A percentile compares a stretch with the other conserved stretches of the same genome.
phyloP scores from a whole-genome alignment of 805 yeast genomes.

The Saturnispora serradocipensis region DNA sequence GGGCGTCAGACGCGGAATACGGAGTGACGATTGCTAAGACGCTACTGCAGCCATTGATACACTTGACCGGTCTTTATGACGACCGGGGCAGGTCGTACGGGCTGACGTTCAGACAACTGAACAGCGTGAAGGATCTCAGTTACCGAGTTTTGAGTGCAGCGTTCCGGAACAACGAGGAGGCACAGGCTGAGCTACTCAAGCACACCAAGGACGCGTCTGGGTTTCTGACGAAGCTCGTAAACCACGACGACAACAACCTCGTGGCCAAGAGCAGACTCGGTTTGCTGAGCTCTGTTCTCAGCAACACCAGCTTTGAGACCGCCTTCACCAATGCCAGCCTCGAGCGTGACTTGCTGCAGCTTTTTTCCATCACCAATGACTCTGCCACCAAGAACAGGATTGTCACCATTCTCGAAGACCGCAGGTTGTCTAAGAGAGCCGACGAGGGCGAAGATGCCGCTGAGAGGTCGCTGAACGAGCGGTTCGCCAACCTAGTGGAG shows the following conservation, averaged over 20 bases:
- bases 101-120: constrained; percentile 10
- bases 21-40: constrained; percentile 40
- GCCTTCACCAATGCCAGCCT: constrained; percentile 17
- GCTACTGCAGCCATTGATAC: constrained; percentile 28
- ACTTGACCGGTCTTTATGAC: constrained; percentile 22
- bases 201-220: constrained; percentile 16
- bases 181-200: constrained; percentile 15
- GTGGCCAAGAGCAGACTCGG: constrained; percentile 38
- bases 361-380: constrained; percentile 16
- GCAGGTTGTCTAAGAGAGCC: constrained; percentile 13
- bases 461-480: constrained; percentile 17
- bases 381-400: constrained; percentile 30
- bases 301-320: constrained; percentile 27
- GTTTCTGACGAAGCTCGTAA: constrained; percentile 14
- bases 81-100: constrained; percentile 6
- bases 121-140: constrained; percentile 38
- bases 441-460: constrained; percentile 8
- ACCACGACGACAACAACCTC: constrained; percentile 5
- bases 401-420: constrained; percentile 40
- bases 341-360: constrained; percentile 18
- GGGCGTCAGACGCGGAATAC: constrained; percentile 56
- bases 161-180: constrained; percentile 60
- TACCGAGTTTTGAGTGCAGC: constrained; percentile 57
- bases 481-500: constrained; percentile 32
- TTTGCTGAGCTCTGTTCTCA: constrained; percentile 38